These are phyloP conservation scores for Lentinula raphanica DNA, from an alignment of 768 basidiomycete genomes.

Conservation along the genomic window DNA sequence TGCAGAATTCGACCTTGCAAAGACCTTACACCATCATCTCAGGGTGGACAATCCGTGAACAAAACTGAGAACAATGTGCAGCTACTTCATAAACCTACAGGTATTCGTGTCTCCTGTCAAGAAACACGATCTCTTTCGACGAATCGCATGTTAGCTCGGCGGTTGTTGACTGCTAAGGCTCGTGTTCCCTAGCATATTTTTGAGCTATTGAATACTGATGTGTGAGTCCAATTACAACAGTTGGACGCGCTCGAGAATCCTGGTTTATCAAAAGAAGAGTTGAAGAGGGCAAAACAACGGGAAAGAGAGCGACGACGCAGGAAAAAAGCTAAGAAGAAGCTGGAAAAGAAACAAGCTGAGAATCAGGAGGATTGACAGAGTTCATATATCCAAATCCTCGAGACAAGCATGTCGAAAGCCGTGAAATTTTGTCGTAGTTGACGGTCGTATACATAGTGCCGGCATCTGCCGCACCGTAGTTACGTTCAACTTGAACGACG, in stretches of 20 bases:
- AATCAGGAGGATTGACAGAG: background rate
- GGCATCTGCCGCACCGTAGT: conserved; percentile 3
- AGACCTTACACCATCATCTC: conserved; percentile 76
- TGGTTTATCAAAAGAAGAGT: conserved; percentile 65
- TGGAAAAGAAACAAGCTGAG: background rate
- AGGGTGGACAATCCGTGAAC: conserved; percentile 95
- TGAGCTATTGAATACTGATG: conserved; percentile 9
- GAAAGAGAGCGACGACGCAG: conserved; percentile 70
- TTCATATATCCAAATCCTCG: background rate
- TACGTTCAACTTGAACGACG: background rate
- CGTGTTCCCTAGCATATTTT: conserved; percentile 28
- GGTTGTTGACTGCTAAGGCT: conserved; percentile 71
- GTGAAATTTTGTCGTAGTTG: too few relatives aligned
- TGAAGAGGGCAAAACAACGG: conserved; percentile 65
- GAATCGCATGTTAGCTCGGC: conserved; percentile 76
- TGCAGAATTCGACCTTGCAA: background rate
- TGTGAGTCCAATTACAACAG: conserved; percentile 32
- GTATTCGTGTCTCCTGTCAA: conserved; percentile 82
- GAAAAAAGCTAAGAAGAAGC: conserved; percentile 76
- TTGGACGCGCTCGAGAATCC: conserved; percentile 70
- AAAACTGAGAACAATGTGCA: conserved; percentile 92
- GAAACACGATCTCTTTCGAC: conserved; percentile 78
- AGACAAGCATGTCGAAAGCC: background rate
- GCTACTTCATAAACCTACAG: conserved; percentile 83
- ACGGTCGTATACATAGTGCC: background rate